phyloP scores from a whole-genome alignment of 305 asterid species.

The Plantago lanceolata region DNA sequence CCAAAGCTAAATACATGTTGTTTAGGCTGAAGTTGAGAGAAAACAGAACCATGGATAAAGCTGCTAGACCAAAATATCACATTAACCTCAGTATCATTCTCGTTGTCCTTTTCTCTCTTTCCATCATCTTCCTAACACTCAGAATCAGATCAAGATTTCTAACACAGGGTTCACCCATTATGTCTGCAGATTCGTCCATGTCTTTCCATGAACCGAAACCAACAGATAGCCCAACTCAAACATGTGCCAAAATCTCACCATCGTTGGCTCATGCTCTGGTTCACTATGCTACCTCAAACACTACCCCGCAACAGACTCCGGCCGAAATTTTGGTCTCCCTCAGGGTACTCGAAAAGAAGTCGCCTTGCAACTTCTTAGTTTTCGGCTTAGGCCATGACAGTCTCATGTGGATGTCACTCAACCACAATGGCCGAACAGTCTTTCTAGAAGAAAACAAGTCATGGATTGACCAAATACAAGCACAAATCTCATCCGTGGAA shows the following conservation, averaged over 20 bases:
- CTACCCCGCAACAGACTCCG: slow-evolving; percentile 69
- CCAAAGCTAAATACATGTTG: no score
- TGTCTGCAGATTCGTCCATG: slow-evolving; percentile 10
- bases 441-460: slow-evolving; percentile 59
- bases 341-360: slow-evolving; percentile 46
- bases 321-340: slow-evolving; percentile 57
- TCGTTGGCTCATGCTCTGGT: slow-evolving; percentile 52
- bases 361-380: slow-evolving; percentile 71
- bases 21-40: no score
- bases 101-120: slow-evolving; percentile 34
- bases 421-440: slow-evolving; percentile 64
- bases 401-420: slow-evolving; percentile 70
- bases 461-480: slow-evolving; percentile 50
- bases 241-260: slow-evolving; percentile 54
- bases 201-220: slow-evolving; percentile 17
- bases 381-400: slow-evolving; percentile 79
- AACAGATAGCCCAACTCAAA: slow-evolving; percentile 27
- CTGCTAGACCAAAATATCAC: slow-evolving; percentile 34
- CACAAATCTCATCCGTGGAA: slow-evolving; percentile 49
- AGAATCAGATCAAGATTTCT: slow-evolving; percentile 48
- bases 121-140: slow-evolving; percentile 47
- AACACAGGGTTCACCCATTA: slow-evolving; percentile 8
- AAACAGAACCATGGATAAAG: slow-evolving; percentile 17
- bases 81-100: slow-evolving; percentile 43
- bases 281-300: slow-evolving; percentile 63